Base-by-base conservation (phyloP, 2,329 filamentous ascomycete species). In the Whalleya microplaca region DNA sequence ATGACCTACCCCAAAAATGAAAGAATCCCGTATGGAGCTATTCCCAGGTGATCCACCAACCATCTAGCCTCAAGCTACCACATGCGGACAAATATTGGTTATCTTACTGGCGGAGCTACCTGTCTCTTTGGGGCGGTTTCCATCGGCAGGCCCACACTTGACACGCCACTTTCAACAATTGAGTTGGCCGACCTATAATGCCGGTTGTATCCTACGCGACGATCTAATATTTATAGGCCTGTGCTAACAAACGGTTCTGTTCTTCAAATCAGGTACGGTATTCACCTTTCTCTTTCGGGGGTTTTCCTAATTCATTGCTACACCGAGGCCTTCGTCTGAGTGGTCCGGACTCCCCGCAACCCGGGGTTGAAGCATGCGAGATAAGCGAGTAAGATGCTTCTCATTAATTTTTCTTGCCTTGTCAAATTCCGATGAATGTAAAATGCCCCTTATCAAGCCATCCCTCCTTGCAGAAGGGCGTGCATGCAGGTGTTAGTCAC, bases 101-200 rank as follows among this genome's bases (percentile, higher is more conserved):
- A 12, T 37, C 32, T 37, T 37, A 16, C 3, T 5, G 32, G 32
- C 32, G 32, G 32, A 37, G 32, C 14, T 37, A 37, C 32, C 32
- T 27, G 43, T 19, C 4, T 49, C 3, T 40, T 20, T 12, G 37
- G 47, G 32, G 56, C 59, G 62, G 59, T 55, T 64, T 64, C 56
- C 59, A 27, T 64, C 62, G 62, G 62, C 62, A 58, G 43, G 56
- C 42, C 56, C 55, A 37, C 59, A 56, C 54, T 50, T 42, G 40
- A n/a, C 32, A 12, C 10, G 3, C 8, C 32, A 14, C 32, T 37
- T 12, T 37, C 8, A 37, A 37, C 9, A 12, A 12, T 37, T 16
- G 32, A 16, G 32, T 37, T 12, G 8, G 32, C 10, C 32, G 14
- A 12, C 32, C 14, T 37, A 37, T 37, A 37, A 20, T n/a, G 9